Percentiles rank a stretch among this genome's conserved stretches.
phyloP scores from a whole-genome alignment of 2,329 filamentous ascomycete genomes.

The Pseudogymnoascus sp. region DNA sequence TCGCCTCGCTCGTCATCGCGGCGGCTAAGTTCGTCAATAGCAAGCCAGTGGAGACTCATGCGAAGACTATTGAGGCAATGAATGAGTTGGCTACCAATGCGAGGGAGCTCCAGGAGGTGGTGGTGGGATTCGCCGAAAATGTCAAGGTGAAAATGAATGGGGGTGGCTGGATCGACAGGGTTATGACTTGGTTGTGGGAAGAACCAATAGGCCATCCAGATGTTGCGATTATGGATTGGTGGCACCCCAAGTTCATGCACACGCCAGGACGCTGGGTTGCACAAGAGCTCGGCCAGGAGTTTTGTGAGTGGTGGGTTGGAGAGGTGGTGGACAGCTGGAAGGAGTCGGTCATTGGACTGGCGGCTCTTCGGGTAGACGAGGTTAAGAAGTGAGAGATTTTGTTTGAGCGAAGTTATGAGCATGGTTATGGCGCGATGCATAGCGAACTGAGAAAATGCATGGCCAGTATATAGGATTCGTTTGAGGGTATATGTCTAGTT shows the following conservation, averaged over 20 bases:
- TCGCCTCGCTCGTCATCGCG: constrained; percentile 17
- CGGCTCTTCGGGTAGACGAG: constrained; percentile 15
- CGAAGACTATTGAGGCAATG: constrained; percentile 6
- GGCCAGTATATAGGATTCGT: background rate
- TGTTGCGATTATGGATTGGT: constrained; percentile 1
- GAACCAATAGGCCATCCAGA: background rate
- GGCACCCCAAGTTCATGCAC: background rate
- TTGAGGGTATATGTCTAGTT: background rate
- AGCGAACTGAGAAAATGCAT: constrained; percentile 3
- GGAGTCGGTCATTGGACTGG: constrained; percentile 26
- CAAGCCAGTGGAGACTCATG: constrained; percentile 7
- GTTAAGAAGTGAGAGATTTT: constrained; percentile 10
- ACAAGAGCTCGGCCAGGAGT: constrained; percentile 9
- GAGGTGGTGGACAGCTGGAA: constrained; percentile 22
- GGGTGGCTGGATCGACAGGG: constrained; percentile 29
- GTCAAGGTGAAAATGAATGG: constrained; percentile 25
- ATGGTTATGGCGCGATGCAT: constrained; percentile 9
- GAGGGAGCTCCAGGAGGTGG: constrained; percentile 15
- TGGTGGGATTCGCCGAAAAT: constrained; percentile 13
- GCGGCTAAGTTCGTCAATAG: constrained; percentile 18
- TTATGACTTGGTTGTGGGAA: constrained; percentile 13
- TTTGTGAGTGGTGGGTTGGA: constrained; percentile 18
- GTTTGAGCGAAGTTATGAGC: background rate
- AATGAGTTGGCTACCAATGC: constrained; percentile 9
- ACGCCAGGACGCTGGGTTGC: constrained; percentile 1